Base-by-base conservation (phyloP, 1,284 basidiomycete genomes). In the Chondrostereum purpureum region DNA sequence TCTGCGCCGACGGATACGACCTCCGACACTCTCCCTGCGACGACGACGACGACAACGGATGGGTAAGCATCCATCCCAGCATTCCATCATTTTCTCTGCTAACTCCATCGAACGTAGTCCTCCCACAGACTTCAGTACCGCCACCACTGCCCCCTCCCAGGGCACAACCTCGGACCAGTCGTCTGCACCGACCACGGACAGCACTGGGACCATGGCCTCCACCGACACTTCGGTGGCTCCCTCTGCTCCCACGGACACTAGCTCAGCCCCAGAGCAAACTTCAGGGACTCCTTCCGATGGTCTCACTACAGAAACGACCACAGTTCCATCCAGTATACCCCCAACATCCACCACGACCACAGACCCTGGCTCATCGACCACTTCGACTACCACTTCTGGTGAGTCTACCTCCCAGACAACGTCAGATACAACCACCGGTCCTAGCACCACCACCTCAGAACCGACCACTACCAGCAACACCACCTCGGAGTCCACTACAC, bases 401-500 rank as follows among this genome's bases (percentile, higher is more conserved):
- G 34, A 55, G 39, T 17, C 46, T 48, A 40, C 40, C 39, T 51
- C 59, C 19, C 19, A 38, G 19, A 34, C 49, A 13, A 27, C 44
- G 16, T 42, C 52, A 23, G 53, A 42, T 27, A 27, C 48, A 3
- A 39, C 41, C 4, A 39, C 50, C 33, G 35, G 54, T 8, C 33
- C 55, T 22, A 48, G n/a, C 31, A 8, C 56, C 14, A 41, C 45
- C 36, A 33, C 51, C 20, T 27, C 55, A 20, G 41, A 58, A 33
- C 45, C 50, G 33, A 46, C 47, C 35, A 49, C 49, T 38, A 43
- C 47, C 11, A 40, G 44, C 22, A 11, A 56, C 13, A 45, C 46
- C 39, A 35, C 53, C n/a, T 17, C 53, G 31, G 40, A 53, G n/a
- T 44, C 58, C 34, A 49, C 57, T 12, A 41, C 53, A 23, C 41